Evolutionary conservation across 139 green algal species (phyloP).

Genomic region (Monoraphidium neglectum): DNA sequence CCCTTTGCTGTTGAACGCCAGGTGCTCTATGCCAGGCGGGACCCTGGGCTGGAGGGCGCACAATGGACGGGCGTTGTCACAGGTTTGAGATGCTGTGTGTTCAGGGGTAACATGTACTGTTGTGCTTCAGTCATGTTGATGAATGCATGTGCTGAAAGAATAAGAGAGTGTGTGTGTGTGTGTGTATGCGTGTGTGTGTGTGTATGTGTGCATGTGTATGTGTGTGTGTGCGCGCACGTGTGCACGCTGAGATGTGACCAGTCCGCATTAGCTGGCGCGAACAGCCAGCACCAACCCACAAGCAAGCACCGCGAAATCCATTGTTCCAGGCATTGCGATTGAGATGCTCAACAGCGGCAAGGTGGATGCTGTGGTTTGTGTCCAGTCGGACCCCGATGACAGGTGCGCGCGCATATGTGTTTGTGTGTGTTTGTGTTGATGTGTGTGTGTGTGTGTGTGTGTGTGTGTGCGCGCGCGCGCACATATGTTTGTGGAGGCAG

Average conservation of each 20-base stretch:
- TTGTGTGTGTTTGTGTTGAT: neutral
- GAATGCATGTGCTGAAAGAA: too few relatives aligned
- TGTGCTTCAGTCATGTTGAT: too few relatives aligned
- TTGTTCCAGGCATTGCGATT: conserved; percentile 34
- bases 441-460: neutral
- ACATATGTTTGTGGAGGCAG: too few relatives aligned
- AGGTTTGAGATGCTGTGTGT: too few relatives aligned
- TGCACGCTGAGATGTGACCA: neutral
- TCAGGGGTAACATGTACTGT: too few relatives aligned
- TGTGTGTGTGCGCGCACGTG: too few relatives aligned
- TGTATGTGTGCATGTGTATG: conserved; percentile 16
- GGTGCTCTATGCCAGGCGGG: conserved; percentile 79
- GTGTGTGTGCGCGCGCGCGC: neutral
- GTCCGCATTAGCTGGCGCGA: neutral
- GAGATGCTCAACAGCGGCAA: conserved; percentile 81
- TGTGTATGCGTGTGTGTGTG: conserved; percentile 74
- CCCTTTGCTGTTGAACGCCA: conserved; percentile 29
- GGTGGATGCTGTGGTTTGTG: conserved; percentile 96
- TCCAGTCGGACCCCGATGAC: conserved; percentile 86
- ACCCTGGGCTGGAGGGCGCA: conserved; percentile 70
- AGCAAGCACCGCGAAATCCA: neutral
- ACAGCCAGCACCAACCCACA: neutral
- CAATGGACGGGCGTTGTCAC: conserved; percentile 89
- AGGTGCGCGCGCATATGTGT: too few relatives aligned
- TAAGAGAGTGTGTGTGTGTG: too few relatives aligned